These are phyloP conservation scores for Salix udensis DNA, from an alignment of 345 rosid genomes.

Conservation along the genomic window DNA sequence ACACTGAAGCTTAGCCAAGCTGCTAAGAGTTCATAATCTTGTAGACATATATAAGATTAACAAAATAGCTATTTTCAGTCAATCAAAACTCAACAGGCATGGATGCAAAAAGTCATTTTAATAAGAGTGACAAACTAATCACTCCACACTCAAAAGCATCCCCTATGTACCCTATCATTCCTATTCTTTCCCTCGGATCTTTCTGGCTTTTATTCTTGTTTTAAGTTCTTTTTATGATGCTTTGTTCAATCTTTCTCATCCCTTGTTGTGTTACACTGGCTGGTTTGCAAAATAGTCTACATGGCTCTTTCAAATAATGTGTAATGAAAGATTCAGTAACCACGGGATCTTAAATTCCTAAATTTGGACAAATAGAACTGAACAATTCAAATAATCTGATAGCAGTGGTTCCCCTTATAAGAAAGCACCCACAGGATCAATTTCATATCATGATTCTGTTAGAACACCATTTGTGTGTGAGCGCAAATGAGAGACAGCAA, in stretches of 20 bases:
- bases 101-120: background rate
- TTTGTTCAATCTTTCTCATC: background rate
- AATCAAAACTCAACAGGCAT: background rate
- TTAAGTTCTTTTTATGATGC: background rate
- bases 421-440: background rate
- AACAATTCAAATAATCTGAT: background rate
- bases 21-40: background rate
- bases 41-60: background rate
- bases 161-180: background rate
- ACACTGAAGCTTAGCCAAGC: background rate
- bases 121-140: background rate
- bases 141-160: background rate
- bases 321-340: background rate
- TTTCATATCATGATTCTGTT: background rate
- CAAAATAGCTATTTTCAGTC: background rate
- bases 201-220: background rate
- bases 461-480: background rate
- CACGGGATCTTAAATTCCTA: background rate
- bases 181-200: background rate
- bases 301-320: background rate
- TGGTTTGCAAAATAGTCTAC: background rate
- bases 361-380: background rate
- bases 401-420: background rate
- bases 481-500: too few species aligned
- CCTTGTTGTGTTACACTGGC: background rate